Base-by-base conservation (phyloP, 2,329 filamentous ascomycete genomes). In the Metarhizium guizhouense region DNA sequence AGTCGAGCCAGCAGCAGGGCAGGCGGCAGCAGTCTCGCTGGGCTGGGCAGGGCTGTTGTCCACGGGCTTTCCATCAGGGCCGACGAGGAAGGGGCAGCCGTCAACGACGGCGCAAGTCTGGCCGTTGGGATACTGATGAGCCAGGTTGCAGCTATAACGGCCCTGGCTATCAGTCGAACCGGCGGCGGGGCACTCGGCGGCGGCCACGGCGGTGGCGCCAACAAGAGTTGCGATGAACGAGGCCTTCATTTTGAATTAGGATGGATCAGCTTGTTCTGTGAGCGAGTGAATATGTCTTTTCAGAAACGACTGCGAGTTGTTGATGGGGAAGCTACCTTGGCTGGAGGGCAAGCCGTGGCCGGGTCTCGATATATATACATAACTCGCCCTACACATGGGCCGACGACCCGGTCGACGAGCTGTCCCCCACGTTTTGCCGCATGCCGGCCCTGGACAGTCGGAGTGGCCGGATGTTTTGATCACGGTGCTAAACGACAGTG, bases 111-210 rank as follows among this genome's bases (percentile, higher is more conserved):
- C n/a, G 57, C 58, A 57, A 13, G 25, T 48, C 50, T 58, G 54
- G 25, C 55, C 56, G 14, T 51, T 49, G 47, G 59, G 55, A 47
- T 61, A 59, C 38, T 54, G 32, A 25, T 58, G 54, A 6, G 57
- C 58, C 13, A 51, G 57, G 53, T 60, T 60, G 55, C 59, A 60
- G 20, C 48, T 52, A 54, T 60, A 60, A 14, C 55, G 51, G 50
- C 58, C 58, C 14, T 53, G 42, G 47, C 36, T 29, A 51, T 56
- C 54, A 32, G 52, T 59, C 3, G 47, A 25, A 47, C 59, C 59
- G 10, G 59, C 13, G n/a, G 57, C 52, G 11, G 57, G 57, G 55
- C 57, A 59, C 4, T 10, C 40, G 10, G 40, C 47, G 25, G 34
- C 30, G 4, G 50, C n/a, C 6, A 14, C 11, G 20, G 54, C 29